Base-by-base conservation (phyloP, 1,284 basidiomycete genomes). In the Bondarzewia mesenterica region DNA sequence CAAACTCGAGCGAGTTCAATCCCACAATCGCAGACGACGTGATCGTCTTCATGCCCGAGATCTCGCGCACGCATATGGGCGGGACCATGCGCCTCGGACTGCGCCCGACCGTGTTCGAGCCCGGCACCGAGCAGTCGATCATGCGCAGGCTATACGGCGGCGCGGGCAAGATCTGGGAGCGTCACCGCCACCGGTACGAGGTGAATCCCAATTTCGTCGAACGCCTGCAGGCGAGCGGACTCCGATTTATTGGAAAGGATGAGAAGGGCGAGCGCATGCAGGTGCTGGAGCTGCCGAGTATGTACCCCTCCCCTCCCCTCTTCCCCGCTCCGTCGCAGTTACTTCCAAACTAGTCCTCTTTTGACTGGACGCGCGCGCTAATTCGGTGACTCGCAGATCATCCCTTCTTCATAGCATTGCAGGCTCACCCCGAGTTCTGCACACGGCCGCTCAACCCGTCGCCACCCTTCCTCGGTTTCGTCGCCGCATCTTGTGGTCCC, bases 361-460 rank as follows among this genome's bases (percentile, higher is more conserved):
- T 35, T 18, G 18, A 22, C 25, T 42, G 20, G 18, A 37, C 12
- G 32, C 12, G 26, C 37, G 21, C 38, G 18, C 37, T 16, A 4
- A n/a, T n/a, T n/a, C n/a, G n/a, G n/a, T n/a, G n/a, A n/a, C n/a
- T n/a, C n/a, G n/a, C 58, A 91, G 92, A 90, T 61, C 95, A 99
- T 69, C 92, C 93, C 1, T 99, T 83, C 77, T 99, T 95, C 66
- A 74, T 97, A 49, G 96, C 84, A 39, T 75, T 99, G 50, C 95
- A 99, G 72, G 93, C 96, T 0, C 95, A 99, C 62, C 95, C 95
- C 3, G 95, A 99, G 67, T 95, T 99, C 72, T 98, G 94, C 71
- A 95, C 95, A 18, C 85, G 95, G n/a, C 95, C 95, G 2, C 75
- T 99, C 46, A 99, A 99, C 71, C 96, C 95, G 0, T 96, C 93